These are phyloP conservation scores for Kondoa malvinella DNA, from an alignment of 768 basidiomycete genomes.

Conservation along the genomic window DNA sequence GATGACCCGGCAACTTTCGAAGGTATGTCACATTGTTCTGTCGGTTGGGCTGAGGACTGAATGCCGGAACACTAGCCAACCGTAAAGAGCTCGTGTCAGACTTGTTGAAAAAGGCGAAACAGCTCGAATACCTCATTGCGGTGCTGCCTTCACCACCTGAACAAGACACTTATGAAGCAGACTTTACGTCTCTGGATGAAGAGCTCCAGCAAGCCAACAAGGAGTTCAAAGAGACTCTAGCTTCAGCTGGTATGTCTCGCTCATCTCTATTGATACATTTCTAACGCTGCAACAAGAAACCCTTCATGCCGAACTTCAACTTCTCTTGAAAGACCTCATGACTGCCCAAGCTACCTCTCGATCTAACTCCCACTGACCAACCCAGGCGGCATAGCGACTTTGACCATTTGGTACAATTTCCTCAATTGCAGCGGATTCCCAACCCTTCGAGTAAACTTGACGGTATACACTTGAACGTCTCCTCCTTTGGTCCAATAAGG, in stretches of 20 bases:
- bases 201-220: constrained; percentile 57
- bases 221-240: constrained; percentile 56
- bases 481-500: background rate
- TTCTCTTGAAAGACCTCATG: background rate
- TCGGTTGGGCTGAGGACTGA: constrained; percentile 4
- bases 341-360: background rate
- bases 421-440: background rate
- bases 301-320: background rate
- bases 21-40: constrained; percentile 33
- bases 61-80: constrained; percentile 42
- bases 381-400: background rate
- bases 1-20: constrained; percentile 59
- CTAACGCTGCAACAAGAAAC: background rate
- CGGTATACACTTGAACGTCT: background rate
- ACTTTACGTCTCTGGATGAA: constrained; percentile 50
- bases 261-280: background rate
- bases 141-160: constrained; percentile 35
- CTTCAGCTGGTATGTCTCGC: constrained; percentile 51
- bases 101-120: constrained; percentile 69
- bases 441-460: background rate
- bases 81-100: constrained; percentile 68
- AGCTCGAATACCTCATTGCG: constrained; percentile 67
- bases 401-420: background rate
- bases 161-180: constrained; percentile 39
- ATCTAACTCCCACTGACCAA: background rate